phyloP scores from a whole-genome alignment of 2,329 filamentous ascomycete species.

The Arthrobotrys conoides region DNA sequence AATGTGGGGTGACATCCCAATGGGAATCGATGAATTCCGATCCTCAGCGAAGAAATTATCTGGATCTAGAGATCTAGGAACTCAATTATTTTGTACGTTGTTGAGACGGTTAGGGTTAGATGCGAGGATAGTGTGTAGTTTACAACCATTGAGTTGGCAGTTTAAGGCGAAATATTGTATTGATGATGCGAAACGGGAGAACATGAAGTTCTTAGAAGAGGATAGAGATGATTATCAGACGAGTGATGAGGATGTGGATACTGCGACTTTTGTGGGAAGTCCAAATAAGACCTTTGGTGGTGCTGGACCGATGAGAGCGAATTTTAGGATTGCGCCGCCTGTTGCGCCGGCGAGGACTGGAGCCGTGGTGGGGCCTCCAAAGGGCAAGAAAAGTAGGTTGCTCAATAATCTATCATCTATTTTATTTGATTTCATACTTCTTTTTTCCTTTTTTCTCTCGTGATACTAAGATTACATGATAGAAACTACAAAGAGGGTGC shows the following conservation, averaged over 20 bases:
- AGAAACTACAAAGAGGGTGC: conserved; percentile 65
- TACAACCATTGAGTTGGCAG: conserved; percentile 77
- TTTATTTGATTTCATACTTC: neutral
- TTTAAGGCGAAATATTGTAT: conserved; percentile 55
- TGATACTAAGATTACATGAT: conserved; percentile 51
- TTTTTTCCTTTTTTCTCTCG: neutral
- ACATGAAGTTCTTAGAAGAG: conserved; percentile 55
- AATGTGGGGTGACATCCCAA: conserved; percentile 65
- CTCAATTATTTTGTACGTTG: conserved; percentile 90
- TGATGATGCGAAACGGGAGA: conserved; percentile 46
- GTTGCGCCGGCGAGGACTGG: conserved; percentile 38
- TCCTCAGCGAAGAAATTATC: conserved; percentile 77
- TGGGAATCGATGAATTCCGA: conserved; percentile 81
- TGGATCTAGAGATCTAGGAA: conserved; percentile 90
- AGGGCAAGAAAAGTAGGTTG: conserved; percentile 39
- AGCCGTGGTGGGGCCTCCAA: neutral
- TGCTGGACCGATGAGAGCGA: conserved; percentile 36
- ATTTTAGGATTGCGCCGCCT: conserved; percentile 48
- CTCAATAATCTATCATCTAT: neutral
- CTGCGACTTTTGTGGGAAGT: conserved; percentile 35
- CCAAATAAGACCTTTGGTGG: conserved; percentile 59
- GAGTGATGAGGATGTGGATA: conserved; percentile 41
- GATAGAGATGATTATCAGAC: conserved; percentile 54
- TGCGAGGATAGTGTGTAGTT: conserved; percentile 86
- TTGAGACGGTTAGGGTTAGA: conserved; percentile 86